Evolutionary conservation across 2,329 filamentous ascomycete genomes (phyloP), one percentile per base, ranked within the genome.

Genomic region (Botrytis paeoniae): DNA sequence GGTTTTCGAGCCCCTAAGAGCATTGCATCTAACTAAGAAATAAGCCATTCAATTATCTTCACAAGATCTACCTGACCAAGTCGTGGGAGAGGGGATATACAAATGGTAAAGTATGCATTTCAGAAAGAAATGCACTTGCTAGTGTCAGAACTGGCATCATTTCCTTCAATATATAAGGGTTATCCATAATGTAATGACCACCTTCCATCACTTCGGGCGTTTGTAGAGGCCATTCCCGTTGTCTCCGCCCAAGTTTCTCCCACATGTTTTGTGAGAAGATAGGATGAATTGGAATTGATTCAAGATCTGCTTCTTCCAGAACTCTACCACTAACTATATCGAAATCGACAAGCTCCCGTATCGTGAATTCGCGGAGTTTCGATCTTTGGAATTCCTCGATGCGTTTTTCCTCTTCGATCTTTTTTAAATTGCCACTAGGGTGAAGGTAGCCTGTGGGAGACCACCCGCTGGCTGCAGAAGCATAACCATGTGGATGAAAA

Each of bases 61-160:
- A 16, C 25, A n/a, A 25, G 41, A 39, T 35, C 4, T 3, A 32
- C n/a, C 8, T 3, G 4, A 41, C 2, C 1, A 43, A 51, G 35
- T 8, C 18, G n/a, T 25, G 51, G 6, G 4, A 9, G 16, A n/a
- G 29, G 54, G 35, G 20, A 18, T 25, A 54, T 71, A 71, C 69
- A 71, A 43, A 64, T 16, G 43, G 59, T 25, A 64, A 9, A 45
- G 22, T 16, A 22, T 64, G 45, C 45, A 59, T 29, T 41, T 72
- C 73, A n/a, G 61, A 73, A 32, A 78, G 57, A 32, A 75, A 79
- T 18, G 70, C 81, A 0, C 71, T 78, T 5, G 79, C 80, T 0
- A 78, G 77, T 18, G 81, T 80, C 29, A 78, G 64, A 35, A 39
- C 48, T 20, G 76, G 75, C 43, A 73, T 45, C 35, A 76, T 73